phyloP scores from a whole-genome alignment of 164 flowering plant genomes.

The Magnolia kwangsiensis region DNA sequence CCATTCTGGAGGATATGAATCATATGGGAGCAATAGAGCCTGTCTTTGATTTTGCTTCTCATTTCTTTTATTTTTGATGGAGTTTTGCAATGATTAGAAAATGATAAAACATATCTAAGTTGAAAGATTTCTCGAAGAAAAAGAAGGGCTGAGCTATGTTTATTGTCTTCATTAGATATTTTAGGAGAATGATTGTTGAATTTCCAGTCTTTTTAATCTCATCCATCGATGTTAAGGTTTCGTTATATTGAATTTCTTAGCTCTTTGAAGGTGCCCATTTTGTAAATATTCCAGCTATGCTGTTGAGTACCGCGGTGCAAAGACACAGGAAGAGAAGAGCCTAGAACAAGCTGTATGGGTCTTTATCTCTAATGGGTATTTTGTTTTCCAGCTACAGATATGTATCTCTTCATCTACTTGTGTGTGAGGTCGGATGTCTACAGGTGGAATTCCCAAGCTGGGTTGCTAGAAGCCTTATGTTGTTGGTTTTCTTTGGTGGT shows the following conservation, averaged over 20 bases:
- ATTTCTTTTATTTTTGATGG: not conserved
- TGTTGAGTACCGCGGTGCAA: conserved; percentile 35
- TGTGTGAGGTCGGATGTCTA: not conserved
- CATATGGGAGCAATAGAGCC: not conserved
- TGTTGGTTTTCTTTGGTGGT: conserved; percentile 6
- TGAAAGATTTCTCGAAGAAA: not conserved
- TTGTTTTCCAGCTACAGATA: not conserved
- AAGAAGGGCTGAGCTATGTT: not conserved
- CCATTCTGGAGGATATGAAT: not conserved
- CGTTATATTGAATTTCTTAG: conserved; percentile 16
- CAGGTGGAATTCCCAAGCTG: not conserved
- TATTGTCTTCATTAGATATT: not conserved
- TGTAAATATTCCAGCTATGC: conserved; percentile 30
- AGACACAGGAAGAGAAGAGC: conserved; percentile 30
- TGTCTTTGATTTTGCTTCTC: not conserved
- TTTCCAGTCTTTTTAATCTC: not conserved
- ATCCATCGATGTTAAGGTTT: not conserved
- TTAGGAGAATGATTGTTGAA: not conserved
- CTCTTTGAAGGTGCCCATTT: conserved; percentile 34
- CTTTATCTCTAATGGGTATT: conserved; percentile 10
- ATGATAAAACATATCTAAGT: not conserved
- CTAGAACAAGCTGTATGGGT: conserved; percentile 28
- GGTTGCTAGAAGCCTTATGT: conserved; percentile 6
- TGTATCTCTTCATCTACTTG: not conserved
- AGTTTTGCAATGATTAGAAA: not conserved